These are phyloP conservation scores for Wallemia mellicola DNA, from an alignment of 1,284 basidiomycete species.

Conservation along the genomic window DNA sequence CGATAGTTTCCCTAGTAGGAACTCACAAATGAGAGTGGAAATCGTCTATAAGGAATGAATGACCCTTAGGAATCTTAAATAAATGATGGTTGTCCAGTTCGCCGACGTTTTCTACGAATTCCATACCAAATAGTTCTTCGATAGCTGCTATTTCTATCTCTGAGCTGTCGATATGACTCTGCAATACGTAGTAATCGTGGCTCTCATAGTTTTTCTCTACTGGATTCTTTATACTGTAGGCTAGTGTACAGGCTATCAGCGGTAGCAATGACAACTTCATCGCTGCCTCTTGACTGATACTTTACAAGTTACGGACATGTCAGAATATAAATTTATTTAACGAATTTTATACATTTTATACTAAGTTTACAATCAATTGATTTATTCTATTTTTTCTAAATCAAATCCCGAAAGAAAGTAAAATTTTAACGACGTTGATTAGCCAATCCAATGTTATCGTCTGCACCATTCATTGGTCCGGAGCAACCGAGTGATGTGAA, in stretches of 20 bases:
- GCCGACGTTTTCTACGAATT: constrained; percentile 64
- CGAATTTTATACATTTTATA: not conserved
- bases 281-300: not conserved
- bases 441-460: constrained; percentile 36
- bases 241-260: not conserved
- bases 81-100: constrained; percentile 61
- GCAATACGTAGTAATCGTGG: constrained; percentile 70
- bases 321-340: not conserved
- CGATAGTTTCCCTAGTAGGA: no score
- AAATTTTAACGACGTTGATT: not conserved
- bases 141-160: constrained; percentile 19
- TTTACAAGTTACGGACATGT: not conserved
- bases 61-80: constrained; percentile 35
- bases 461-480: constrained; percentile 25
- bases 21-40: constrained; percentile 28
- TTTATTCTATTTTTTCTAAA: not conserved
- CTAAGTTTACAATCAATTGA: not conserved
- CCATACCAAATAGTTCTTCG: constrained; percentile 34
- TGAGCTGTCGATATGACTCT: constrained; percentile 30
- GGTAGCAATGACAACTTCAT: not conserved
- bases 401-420: not conserved
- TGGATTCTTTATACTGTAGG: not conserved
- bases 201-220: constrained; percentile 29
- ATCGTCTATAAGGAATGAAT: constrained; percentile 7
- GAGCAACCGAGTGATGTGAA: constrained; percentile 11